Conservation (phyloP, 2,329 filamentous ascomycete species). For the Mariannaea sp. region DNA sequence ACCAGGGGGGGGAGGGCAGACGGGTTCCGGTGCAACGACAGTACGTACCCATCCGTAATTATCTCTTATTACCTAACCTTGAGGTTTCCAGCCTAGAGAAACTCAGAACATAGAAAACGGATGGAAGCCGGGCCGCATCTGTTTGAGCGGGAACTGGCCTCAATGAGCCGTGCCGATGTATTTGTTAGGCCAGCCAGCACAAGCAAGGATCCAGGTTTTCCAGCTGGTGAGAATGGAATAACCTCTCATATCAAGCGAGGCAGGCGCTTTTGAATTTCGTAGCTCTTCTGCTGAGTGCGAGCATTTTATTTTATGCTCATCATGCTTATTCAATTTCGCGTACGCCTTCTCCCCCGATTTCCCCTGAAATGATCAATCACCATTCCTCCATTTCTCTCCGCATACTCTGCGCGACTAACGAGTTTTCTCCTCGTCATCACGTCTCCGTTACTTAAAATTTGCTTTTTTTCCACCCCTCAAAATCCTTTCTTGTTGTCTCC, state of each 20-base stretch:
- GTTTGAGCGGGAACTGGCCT: background rate
- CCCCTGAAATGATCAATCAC: too few relatives aligned
- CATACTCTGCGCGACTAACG: background rate
- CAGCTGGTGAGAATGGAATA: background rate
- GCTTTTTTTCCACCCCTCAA: too few relatives aligned
- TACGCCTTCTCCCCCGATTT: background rate
- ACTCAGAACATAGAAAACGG: background rate
- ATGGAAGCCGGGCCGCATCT: conserved; percentile 1
- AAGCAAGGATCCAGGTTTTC: background rate
- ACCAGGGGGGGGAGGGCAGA: too few relatives aligned
- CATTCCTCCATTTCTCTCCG: background rate
- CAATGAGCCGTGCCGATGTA: background rate
- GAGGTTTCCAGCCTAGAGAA: too few relatives aligned
- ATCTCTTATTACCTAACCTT: too few relatives aligned
- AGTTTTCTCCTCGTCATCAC: background rate
- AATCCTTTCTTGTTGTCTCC: too few relatives aligned
- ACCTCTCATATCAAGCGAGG: background rate
- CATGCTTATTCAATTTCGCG: background rate
- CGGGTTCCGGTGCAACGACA: too few relatives aligned
- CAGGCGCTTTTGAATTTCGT: background rate
- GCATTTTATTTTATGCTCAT: background rate
- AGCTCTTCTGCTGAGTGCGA: background rate
- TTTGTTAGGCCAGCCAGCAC: background rate
- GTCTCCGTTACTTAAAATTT: conserved; percentile 8
- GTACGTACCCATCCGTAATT: too few relatives aligned